Conservation (phyloP, 768 basidiomycete genomes). For the Mycena pura region DNA sequence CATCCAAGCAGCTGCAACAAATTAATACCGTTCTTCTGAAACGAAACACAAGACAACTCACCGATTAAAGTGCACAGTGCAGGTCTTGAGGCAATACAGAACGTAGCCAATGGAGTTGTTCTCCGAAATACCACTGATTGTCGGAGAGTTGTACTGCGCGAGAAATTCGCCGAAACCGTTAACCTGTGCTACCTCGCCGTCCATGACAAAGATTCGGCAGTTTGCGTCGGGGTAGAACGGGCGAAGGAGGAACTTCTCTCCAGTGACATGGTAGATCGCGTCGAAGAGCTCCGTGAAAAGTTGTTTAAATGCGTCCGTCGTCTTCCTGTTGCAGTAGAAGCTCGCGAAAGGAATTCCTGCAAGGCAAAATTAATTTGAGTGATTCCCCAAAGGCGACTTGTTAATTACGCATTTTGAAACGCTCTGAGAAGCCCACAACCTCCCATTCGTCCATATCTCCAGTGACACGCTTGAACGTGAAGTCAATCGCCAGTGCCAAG, state of each 20-base stretch:
- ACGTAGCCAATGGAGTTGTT: neutral
- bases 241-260: conserved; percentile 11
- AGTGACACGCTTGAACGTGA: conserved; percentile 30
- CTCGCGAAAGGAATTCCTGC: conserved; percentile 27
- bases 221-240: conserved; percentile 26
- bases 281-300: conserved; percentile 23
- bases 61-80: conserved; percentile 6
- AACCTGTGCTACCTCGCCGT: conserved; percentile 13
- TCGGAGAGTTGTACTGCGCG: neutral
- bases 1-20: too few relatives aligned
- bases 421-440: conserved; percentile 18
- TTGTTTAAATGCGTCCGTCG: conserved; percentile 15
- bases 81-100: conserved; percentile 5
- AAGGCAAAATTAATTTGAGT: neutral
- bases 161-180: conserved; percentile 1
- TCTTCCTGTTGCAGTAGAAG: conserved; percentile 26
- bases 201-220: conserved; percentile 8
- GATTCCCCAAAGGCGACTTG: neutral
- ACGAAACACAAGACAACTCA: too few relatives aligned
- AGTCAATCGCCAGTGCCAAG: conserved; percentile 24
- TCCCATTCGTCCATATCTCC: conserved; percentile 33
- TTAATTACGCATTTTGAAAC: conserved; percentile 23
- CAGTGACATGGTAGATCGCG: conserved; percentile 16
- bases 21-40: neutral
- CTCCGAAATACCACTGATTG: conserved; percentile 1